Evolutionary conservation across 2,329 filamentous ascomycete species (phyloP), one percentile per base, ranked within the genome.

Genomic region (Lecanosticta acicola): DNA sequence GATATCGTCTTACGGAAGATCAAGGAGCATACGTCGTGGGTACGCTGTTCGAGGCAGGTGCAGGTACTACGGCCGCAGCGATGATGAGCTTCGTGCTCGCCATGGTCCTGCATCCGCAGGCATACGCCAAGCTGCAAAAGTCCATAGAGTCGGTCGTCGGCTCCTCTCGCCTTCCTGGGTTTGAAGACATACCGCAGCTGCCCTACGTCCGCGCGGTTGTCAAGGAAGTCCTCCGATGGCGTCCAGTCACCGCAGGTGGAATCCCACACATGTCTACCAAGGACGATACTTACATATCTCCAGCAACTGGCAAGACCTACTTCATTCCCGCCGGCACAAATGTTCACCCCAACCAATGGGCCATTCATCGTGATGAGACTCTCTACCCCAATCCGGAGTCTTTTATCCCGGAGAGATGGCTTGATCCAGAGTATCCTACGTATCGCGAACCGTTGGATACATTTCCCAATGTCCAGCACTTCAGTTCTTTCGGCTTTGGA

Each of bases 161-260:
- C 2, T 1, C 18, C 13, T 69, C 76, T 47, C 68, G 73, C 16
- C 68, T 79, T 65, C 77, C 78, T 0, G 72, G 64, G 11, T 69
- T 74, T 26, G 64, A 66, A 5, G 75, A 81, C 55, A 73, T 71
- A 53, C 63, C 72, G 2, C 61, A 71, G 13, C 62, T 81, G 16
- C 77, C 78, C 0, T 76, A 68, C 0, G 69, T 80, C 8, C 67
- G 77, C 13, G 77, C 77, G 1, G 75, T 75, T 34, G 63, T 80
- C 19, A 79, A 80, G 61, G 78, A 81, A 62, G 76, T 74, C 11
- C 59, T 79, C n/a, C 66, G 78, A 36, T 80, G 77, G 77, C 68
- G 76, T 41, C 78, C 77, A 2, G 71, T 75, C 29, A 74, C 78
- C 3, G 75, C 77, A 5, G 53, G 50, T 37, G 48, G 48, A 1